phyloP scores from a whole-genome alignment of 1,284 basidiomycete species.

The Cutaneotrichosporon dermatis region DNA sequence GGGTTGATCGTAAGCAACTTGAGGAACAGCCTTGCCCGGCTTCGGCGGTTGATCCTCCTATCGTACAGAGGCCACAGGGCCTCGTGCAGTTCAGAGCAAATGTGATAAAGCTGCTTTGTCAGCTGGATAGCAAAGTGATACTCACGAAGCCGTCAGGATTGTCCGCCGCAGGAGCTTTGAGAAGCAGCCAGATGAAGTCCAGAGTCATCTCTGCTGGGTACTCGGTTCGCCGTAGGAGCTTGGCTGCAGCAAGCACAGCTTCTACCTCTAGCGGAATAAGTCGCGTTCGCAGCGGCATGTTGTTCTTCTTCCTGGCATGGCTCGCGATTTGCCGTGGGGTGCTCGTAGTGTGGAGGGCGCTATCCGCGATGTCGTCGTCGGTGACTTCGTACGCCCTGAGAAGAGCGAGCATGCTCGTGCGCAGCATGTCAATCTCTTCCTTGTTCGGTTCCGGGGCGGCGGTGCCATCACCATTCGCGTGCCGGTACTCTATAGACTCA shows the following conservation, averaged over 20 bases:
- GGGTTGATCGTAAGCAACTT: conserved; percentile 34
- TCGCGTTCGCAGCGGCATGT: neutral
- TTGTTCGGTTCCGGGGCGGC: neutral
- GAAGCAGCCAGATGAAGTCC: conserved; percentile 41
- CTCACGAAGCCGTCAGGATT: conserved; percentile 36
- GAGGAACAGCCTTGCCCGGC: conserved; percentile 30
- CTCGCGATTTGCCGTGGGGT: neutral
- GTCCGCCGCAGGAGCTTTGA: conserved; percentile 22
- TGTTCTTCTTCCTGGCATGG: neutral
- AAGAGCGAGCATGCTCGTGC: conserved; percentile 12
- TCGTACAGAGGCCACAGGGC: conserved; percentile 35
- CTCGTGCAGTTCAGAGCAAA: conserved; percentile 20
- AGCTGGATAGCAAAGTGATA: too few relatives aligned
- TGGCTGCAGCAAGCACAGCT: conserved; percentile 21
- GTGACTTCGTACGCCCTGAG: conserved; percentile 31
- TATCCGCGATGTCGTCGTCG: conserved; percentile 13
- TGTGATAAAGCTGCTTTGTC: conserved; percentile 26
- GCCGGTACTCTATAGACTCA: neutral
- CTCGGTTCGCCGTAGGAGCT: conserved; percentile 12
- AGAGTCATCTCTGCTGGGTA: conserved; percentile 28
- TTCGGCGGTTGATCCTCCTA: conserved; percentile 18
- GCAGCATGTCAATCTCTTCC: conserved; percentile 10
- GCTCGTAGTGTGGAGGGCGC: neutral
- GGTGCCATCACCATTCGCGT: too few relatives aligned
- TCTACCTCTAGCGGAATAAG: conserved; percentile 22